Percentiles rank a stretch among this genome's conserved stretches.
These are phyloP conservation scores for Elongisporangium senticosum DNA, from an alignment of 352 stramenopile genomes.

Conservation along the genomic window DNA sequence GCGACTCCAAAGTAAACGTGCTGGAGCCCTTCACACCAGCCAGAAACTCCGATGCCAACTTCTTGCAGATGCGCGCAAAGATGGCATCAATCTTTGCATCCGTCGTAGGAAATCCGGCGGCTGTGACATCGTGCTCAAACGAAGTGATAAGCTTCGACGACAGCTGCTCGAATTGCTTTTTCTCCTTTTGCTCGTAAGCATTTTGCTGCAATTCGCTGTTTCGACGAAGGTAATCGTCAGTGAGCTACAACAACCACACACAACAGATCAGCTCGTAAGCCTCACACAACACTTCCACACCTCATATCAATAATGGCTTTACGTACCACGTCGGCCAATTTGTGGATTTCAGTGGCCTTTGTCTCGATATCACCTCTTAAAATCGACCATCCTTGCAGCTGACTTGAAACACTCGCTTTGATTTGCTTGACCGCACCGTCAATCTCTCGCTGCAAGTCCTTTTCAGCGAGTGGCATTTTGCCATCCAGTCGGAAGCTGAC, in stretches of 20 bases:
- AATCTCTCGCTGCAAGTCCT: conserved; percentile 57
- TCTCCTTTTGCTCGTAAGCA: conserved; percentile 45
- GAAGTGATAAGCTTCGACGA: conserved; percentile 41
- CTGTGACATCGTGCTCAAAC: conserved; percentile 53
- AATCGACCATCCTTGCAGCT: conserved; percentile 72
- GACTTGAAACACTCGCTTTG: conserved; percentile 37
- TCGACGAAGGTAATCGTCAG: conserved; percentile 59
- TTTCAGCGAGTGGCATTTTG: conserved; percentile 55
- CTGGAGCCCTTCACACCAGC: conserved; percentile 33
- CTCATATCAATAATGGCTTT: not conserved
- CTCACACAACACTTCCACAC: not conserved
- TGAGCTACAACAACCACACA: conserved; percentile 30
- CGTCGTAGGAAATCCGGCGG: conserved; percentile 45
- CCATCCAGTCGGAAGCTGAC: conserved; percentile 53
- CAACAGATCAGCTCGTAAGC: conserved; percentile 1
- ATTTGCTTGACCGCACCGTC: conserved; percentile 52
- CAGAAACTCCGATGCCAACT: conserved; percentile 55
- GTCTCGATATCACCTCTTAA: conserved; percentile 51
- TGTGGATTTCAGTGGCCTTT: conserved; percentile 66
- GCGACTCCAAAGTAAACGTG: conserved; percentile 35
- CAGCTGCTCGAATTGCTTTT: conserved; percentile 56
- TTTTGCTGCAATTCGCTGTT: conserved; percentile 64
- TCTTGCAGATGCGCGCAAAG: conserved; percentile 25
- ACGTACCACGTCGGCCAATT: conserved; percentile 70
- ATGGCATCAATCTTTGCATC: conserved; percentile 61